phyloP scores from a whole-genome alignment of 2,329 filamentous ascomycete genomes.

The Fusarium sp. region DNA sequence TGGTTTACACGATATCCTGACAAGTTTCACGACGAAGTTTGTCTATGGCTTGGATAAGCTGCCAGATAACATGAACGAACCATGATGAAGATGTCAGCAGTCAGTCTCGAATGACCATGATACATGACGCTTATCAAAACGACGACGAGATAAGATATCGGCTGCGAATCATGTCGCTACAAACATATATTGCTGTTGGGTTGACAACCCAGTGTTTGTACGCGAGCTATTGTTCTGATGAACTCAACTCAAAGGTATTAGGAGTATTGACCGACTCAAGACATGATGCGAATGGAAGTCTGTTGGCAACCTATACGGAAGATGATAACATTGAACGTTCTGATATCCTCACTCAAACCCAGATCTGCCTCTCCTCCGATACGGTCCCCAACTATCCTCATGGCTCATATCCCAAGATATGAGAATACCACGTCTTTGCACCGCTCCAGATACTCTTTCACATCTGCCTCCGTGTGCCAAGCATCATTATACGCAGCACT shows the following conservation, averaged over 20 bases:
- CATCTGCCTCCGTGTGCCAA: constrained; percentile 50
- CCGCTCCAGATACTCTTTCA: constrained; percentile 38
- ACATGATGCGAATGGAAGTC: too few relatives aligned
- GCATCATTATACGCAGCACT: constrained; percentile 58
- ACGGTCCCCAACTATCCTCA: too few relatives aligned
- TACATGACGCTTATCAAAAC: fast-evolving
- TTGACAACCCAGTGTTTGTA: neutral
- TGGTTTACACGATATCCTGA: neutral
- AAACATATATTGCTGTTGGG: neutral
- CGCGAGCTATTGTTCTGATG: too few relatives aligned
- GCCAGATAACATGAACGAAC: neutral
- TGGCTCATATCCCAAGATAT: neutral
- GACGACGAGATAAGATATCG: neutral
- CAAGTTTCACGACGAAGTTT: neutral
- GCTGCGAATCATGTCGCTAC: neutral
- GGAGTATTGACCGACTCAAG: fast-evolving
- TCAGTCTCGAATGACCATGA: too few relatives aligned
- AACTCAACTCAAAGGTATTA: neutral
- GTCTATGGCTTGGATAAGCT: too few relatives aligned
- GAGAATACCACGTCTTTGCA: constrained; percentile 24
- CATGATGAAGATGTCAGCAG: neutral
- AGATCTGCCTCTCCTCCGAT: neutral
- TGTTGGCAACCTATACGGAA: fast-evolving
- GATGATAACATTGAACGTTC: neutral
- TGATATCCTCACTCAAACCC: too few relatives aligned